Base-by-base conservation (phyloP, 805 yeast species). In the Schizosaccharomyces osmophilus region DNA sequence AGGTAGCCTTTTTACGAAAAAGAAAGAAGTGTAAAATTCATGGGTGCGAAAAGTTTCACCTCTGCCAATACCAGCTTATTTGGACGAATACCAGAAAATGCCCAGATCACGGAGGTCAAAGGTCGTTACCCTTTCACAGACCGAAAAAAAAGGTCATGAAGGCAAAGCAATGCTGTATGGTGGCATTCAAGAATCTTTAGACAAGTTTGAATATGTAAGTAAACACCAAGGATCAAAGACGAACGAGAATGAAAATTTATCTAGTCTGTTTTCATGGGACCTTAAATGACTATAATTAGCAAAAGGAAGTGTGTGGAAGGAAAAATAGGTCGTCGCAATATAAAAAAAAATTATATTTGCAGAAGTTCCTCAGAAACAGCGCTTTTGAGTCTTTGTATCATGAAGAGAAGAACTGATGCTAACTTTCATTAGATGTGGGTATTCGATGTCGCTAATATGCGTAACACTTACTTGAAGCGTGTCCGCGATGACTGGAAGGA, bases 401-500 rank as follows among this genome's bases (percentile, higher is more conserved):
- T 24, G 60, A 48, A 42, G 42, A 26, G 22, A 31, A 26, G 31
- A 22, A 9, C 9, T 8, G 41, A 9, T 45, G 51, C 26, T 45
- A 19, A 45, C 26, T 45, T 17, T 45, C 4, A 4, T 4, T 39
- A 65, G 67, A 65, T 80, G 58, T 90, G 96, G 94, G 84, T 88
- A 32, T 79, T 93, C 66, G 80, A 82, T 64, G 79, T 93, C 64
- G 90, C 87, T 68, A 93, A 88, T 73, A 95, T 93, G 70, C 84
- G 98, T 74, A 93, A 95, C 63, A 95, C 95, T 61, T 95, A 89
- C 61, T 77, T 93, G 68, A 96, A 93, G 73, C 94, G 87, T 67
- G 84, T 93, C 63, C 82, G 98, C 76, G 78, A 80, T 55, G 94
- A 88, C 66, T 93, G 98, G 98, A 74, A 75, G 41, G 98, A 95